Conservation (phyloP, 768 basidiomycete species). For the Neoboletus brunneissimus region DNA sequence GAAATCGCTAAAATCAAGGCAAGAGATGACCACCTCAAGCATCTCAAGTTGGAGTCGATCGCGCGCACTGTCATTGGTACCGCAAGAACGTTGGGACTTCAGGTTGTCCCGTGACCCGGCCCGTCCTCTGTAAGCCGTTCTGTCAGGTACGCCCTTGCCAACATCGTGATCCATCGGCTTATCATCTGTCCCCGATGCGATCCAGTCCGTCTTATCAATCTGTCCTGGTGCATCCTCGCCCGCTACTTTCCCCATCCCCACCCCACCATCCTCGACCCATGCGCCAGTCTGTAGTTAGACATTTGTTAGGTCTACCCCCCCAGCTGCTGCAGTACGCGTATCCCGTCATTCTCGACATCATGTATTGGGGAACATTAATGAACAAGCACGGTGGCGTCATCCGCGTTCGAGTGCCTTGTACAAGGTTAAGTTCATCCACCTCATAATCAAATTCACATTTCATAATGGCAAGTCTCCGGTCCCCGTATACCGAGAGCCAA, state of each 20-base stretch:
- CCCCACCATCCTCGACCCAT: slow-evolving; percentile 12
- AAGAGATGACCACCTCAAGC: slow-evolving; percentile 84
- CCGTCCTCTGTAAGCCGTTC: slow-evolving; percentile 10
- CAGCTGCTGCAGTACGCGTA: slow-evolving; percentile 17
- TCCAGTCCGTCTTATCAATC: slow-evolving; percentile 26
- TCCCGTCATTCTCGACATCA: slow-evolving; percentile 29
- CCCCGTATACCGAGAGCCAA: slow-evolving; percentile 28
- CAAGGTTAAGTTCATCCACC: slow-evolving; percentile 40
- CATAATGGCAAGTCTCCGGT: slow-evolving; percentile 35
- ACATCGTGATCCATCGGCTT: slow-evolving; percentile 20
- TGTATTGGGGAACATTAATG: slow-evolving; percentile 35
- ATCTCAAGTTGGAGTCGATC: slow-evolving; percentile 82
- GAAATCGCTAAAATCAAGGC: slow-evolving; percentile 98
- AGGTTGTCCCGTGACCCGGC: slow-evolving; percentile 74
- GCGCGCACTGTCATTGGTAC: slow-evolving; percentile 87
- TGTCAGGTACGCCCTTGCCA: slow-evolving; percentile 28
- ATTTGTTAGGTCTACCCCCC: slow-evolving; percentile 15
- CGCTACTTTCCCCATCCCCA: slow-evolving; percentile 10
- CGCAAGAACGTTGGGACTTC: slow-evolving; percentile 84
- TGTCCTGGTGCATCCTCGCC: slow-evolving; percentile 11
- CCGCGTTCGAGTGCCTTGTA: slow-evolving; percentile 27
- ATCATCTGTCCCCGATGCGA: slow-evolving; percentile 15
- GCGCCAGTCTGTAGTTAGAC: slow-evolving; percentile 29
- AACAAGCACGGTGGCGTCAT: slow-evolving; percentile 31
- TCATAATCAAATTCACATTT: slow-evolving; percentile 44